Conservation (phyloP, 768 basidiomycete genomes). For the Leccinum olivaceopallidum region DNA sequence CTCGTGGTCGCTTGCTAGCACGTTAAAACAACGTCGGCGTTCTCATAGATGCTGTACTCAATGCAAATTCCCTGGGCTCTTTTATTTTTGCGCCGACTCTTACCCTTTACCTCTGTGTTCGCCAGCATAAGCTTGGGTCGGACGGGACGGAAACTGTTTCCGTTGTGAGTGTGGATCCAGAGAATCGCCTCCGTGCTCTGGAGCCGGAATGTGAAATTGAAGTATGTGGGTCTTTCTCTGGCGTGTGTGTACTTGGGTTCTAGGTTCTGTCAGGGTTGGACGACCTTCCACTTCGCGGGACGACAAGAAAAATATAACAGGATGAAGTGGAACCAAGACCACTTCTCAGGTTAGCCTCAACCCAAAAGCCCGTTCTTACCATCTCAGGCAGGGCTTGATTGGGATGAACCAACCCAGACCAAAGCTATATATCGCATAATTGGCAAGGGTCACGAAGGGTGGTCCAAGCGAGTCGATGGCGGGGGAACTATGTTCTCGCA, state of each 20-base stretch:
- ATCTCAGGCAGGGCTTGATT: slow-evolving; percentile 66
- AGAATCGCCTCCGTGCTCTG: slow-evolving; percentile 62
- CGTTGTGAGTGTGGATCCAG: slow-evolving; percentile 69
- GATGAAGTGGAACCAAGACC: slow-evolving; percentile 72
- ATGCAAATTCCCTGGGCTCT: slow-evolving; percentile 47
- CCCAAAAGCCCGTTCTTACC: neutral
- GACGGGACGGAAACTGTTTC: slow-evolving; percentile 70
- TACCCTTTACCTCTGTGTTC: slow-evolving; percentile 11
- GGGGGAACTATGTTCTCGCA: slow-evolving; percentile 89
- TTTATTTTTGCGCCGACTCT: slow-evolving; percentile 5
- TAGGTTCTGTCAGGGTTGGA: slow-evolving; percentile 64
- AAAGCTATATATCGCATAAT: slow-evolving; percentile 71
- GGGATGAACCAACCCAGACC: slow-evolving; percentile 67
- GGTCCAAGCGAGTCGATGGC: slow-evolving; percentile 78
- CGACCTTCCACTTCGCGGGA: slow-evolving; percentile 80
- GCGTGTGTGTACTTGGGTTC: neutral
- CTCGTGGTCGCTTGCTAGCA: slow-evolving; percentile 73
- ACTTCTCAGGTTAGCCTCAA: slow-evolving; percentile 66
- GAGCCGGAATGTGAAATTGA: slow-evolving; percentile 66
- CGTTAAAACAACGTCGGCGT: slow-evolving; percentile 71
- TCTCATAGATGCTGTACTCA: slow-evolving; percentile 86
- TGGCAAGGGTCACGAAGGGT: slow-evolving; percentile 66
- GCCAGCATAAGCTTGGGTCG: slow-evolving; percentile 81
- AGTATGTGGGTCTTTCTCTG: slow-evolving; percentile 38
- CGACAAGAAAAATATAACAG: slow-evolving; percentile 75